Evolutionary conservation across 2,329 filamentous ascomycete genomes (phyloP).

Genomic region (Phaeosphaeriaceae sp.): DNA sequence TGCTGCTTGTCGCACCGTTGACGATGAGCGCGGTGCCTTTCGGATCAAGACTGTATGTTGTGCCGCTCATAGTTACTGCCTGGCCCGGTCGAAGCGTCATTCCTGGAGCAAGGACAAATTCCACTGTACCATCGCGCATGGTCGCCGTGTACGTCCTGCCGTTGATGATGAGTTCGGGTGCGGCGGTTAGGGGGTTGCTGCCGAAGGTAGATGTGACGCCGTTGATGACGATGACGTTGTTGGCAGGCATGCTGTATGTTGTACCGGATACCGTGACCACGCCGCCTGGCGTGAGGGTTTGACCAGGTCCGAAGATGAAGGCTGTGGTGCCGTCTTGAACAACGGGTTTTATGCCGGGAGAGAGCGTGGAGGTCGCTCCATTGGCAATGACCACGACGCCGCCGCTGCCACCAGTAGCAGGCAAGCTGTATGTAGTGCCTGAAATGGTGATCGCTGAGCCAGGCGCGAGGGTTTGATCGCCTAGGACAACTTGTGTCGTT

Average conservation of each 20-base stretch:
- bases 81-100: constrained; percentile 35
- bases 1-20: constrained; percentile 41
- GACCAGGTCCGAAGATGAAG: constrained; percentile 29
- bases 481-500: constrained; percentile 32
- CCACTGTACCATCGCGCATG: constrained; percentile 31
- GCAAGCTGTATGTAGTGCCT: constrained; percentile 38
- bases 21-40: constrained; percentile 39
- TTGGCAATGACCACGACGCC: constrained; percentile 29
- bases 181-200: constrained; percentile 19
- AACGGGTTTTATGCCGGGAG: constrained; percentile 18
- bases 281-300: constrained; percentile 38
- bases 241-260: constrained; percentile 33
- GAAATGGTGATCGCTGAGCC: constrained; percentile 31
- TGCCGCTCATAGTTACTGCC: constrained; percentile 33
- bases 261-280: constrained; percentile 37
- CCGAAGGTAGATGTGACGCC: constrained; percentile 34
- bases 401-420: constrained; percentile 21
- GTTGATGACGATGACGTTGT: constrained; percentile 35
- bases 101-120: constrained; percentile 30
- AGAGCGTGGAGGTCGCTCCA: constrained; percentile 32
- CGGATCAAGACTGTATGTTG: constrained; percentile 36
- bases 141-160: constrained; percentile 36
- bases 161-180: constrained; percentile 34
- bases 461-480: constrained; percentile 24
- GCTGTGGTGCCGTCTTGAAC: constrained; percentile 31